phyloP scores from a whole-genome alignment of 768 basidiomycete genomes.

The Polyporus arcularius region DNA sequence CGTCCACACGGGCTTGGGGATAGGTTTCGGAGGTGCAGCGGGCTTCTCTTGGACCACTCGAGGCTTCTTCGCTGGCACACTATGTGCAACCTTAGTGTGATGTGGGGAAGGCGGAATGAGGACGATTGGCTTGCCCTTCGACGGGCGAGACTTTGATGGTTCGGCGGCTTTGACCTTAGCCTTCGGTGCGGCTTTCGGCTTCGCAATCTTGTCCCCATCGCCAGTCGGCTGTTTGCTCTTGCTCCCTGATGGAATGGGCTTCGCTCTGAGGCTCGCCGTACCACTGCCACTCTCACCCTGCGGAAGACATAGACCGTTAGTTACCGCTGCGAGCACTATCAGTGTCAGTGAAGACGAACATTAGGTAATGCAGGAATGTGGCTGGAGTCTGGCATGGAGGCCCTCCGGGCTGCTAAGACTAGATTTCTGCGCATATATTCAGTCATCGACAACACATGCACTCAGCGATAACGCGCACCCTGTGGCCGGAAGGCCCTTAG shows the following conservation, averaged over 20 bases:
- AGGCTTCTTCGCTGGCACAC: slow-evolving; percentile 3
- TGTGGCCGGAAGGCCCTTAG: slow-evolving; percentile 57
- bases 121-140: slow-evolving; percentile 7
- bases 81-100: not conserved
- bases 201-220: not conserved
- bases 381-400: slow-evolving; percentile 1
- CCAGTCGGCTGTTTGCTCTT: not conserved
- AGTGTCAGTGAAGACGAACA: not conserved
- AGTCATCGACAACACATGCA: not conserved
- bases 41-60: slow-evolving; percentile 21
- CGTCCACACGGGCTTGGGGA: slow-evolving; percentile 58
- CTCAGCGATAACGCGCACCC: slow-evolving; percentile 44
- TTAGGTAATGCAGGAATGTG: not conserved
- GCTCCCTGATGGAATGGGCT: not conserved
- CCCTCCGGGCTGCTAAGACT: slow-evolving; percentile 37
- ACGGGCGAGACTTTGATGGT: not conserved
- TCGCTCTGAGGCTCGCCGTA: too few relatives aligned
- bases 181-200: not conserved
- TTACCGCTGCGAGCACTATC: not conserved
- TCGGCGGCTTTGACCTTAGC: slow-evolving; percentile 4
- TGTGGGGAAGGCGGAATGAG: slow-evolving; percentile 6
- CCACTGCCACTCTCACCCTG: slow-evolving; percentile 21
- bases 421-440: slow-evolving; percentile 36
- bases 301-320: slow-evolving; percentile 32
- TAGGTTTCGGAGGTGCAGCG: slow-evolving; percentile 26